phyloP scores from a whole-genome alignment of 768 basidiomycete species.

The Auricularia auricula-judae region DNA sequence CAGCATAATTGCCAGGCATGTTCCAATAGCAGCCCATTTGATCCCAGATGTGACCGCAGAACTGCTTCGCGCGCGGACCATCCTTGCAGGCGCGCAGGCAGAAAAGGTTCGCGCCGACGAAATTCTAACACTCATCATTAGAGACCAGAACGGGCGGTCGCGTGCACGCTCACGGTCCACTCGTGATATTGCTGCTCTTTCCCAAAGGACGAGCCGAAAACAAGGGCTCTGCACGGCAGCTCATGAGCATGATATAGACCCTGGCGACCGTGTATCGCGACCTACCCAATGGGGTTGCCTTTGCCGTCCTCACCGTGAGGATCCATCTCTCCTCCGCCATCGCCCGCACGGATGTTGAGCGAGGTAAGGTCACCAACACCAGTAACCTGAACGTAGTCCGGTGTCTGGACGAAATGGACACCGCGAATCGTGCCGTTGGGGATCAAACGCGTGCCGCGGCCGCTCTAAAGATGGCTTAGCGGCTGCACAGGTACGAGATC shows the following conservation, averaged over 20 bases:
- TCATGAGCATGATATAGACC: too few relatives aligned
- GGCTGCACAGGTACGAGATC: too few relatives aligned
- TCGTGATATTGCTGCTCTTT: slow-evolving; percentile 45
- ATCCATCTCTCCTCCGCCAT: slow-evolving; percentile 56
- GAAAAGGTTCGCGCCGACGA: slow-evolving; percentile 44
- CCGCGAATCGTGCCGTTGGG: slow-evolving; percentile 13
- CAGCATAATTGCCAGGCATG: slow-evolving; percentile 32
- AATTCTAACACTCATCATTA: slow-evolving; percentile 41
- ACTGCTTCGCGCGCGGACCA: slow-evolving; percentile 47
- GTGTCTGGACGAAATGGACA: slow-evolving; percentile 16
- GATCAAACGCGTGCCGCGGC: slow-evolving; percentile 10
- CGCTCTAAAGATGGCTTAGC: too few relatives aligned
- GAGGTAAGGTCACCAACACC: slow-evolving; percentile 55
- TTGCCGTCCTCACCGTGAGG: slow-evolving; percentile 56
- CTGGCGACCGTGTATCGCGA: slow-evolving; percentile 43
- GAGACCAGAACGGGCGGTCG: slow-evolving; percentile 57
- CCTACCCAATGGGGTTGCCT: slow-evolving; percentile 57
- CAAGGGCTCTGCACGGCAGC: too few relatives aligned
- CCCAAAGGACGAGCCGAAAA: not conserved
- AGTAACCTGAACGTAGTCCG: slow-evolving; percentile 26
- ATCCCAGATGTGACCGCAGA: not conserved
- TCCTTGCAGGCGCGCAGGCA: slow-evolving; percentile 39
- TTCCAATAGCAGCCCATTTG: slow-evolving; percentile 16
- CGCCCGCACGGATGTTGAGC: slow-evolving; percentile 51
- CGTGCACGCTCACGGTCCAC: slow-evolving; percentile 60